A percentile compares a stretch with the other conserved stretches of the same genome.
Evolutionary conservation across 139 green algal species (phyloP).

Genomic region (Picochlorum sp.): DNA sequence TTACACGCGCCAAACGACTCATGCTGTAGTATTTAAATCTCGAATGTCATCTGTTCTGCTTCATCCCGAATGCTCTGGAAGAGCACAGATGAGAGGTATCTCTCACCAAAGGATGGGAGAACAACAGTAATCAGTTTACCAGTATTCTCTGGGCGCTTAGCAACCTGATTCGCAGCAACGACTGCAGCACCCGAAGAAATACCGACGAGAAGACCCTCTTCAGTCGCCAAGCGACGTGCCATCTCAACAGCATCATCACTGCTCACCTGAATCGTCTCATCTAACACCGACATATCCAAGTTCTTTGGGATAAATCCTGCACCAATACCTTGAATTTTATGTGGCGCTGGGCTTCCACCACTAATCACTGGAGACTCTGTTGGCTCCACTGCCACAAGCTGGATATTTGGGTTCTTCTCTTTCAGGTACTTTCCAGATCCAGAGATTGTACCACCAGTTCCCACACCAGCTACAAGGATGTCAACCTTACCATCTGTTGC

Average conservation of each 20-base stretch:
- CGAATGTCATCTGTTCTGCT: conserved; percentile 74
- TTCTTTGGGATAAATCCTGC: conserved; percentile 92
- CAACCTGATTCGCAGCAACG: conserved; percentile 59
- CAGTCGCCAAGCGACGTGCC: conserved; percentile 67
- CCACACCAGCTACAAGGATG: conserved; percentile 59
- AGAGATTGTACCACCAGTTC: conserved; percentile 88
- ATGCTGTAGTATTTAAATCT: conserved; percentile 14
- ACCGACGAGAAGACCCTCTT: conserved; percentile 75
- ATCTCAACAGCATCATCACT: conserved; percentile 80
- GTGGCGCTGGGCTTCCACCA: conserved; percentile 68
- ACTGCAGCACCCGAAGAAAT: conserved; percentile 61
- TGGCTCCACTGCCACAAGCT: conserved; percentile 71
- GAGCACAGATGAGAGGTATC: conserved; percentile 80
- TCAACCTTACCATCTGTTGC: conserved; percentile 70
- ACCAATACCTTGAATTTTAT: conserved; percentile 97
- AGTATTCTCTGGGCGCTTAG: conserved; percentile 72
- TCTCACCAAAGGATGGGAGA: conserved; percentile 84
- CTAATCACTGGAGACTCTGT: conserved; percentile 52
- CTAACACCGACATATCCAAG: conserved; percentile 69
- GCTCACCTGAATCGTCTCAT: conserved; percentile 75
- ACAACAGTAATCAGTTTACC: conserved; percentile 76
- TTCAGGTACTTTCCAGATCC: conserved; percentile 71
- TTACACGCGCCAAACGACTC: background rate
- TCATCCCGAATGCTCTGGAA: conserved; percentile 78
- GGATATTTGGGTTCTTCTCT: conserved; percentile 53